These are phyloP conservation scores for Cladorrhinum sp. DNA, from an alignment of 2,329 filamentous ascomycete species.

Conservation along the genomic window DNA sequence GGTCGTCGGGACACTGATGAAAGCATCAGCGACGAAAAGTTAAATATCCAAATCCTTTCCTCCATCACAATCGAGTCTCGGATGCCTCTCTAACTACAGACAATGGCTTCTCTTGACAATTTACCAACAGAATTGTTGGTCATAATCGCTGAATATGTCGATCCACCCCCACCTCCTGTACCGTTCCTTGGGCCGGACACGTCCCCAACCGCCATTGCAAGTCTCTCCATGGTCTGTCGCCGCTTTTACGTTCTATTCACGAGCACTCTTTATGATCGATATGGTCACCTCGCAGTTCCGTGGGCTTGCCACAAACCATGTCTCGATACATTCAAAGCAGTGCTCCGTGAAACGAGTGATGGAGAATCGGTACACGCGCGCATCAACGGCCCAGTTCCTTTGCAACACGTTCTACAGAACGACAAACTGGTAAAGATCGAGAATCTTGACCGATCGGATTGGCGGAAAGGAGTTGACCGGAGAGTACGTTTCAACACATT, in stretches of 20 bases:
- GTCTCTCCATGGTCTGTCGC: not conserved
- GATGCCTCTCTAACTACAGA: not conserved
- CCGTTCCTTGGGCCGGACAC: not conserved
- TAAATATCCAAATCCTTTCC: not conserved
- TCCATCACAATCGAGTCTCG: no score
- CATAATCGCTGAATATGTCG: not conserved
- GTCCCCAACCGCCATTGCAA: not conserved
- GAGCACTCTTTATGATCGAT: not conserved
- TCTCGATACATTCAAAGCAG: not conserved
- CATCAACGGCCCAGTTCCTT: not conserved
- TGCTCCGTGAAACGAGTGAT: not conserved
- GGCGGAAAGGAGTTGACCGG: not conserved
- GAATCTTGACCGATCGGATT: not conserved
- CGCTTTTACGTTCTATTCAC: not conserved
- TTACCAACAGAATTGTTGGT: not conserved
- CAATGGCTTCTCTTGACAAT: not conserved
- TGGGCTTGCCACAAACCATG: not conserved
- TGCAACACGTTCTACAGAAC: not conserved
- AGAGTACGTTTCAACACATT: not conserved
- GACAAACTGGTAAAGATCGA: not conserved
- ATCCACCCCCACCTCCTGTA: not conserved
- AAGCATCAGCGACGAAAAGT: not conserved
- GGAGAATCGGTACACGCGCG: not conserved
- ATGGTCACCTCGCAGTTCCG: not conserved
- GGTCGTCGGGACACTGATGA: no score